Evolutionary conservation across 768 basidiomycete genomes (phyloP).

Genomic region (Glaciozyma martinii): DNA sequence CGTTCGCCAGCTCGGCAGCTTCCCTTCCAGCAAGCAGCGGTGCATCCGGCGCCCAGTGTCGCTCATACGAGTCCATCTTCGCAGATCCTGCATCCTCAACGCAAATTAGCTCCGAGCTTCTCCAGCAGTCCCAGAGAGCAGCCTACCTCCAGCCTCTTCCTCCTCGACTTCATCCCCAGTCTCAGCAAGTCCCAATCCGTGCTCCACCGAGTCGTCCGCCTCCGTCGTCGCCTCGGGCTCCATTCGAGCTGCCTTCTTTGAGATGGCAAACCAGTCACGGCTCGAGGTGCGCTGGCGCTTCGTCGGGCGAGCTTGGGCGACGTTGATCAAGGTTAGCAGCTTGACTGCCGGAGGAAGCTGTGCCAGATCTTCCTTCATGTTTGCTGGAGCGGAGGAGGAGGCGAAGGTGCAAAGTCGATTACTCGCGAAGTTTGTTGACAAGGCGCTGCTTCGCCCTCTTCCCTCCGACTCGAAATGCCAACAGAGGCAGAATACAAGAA

Average conservation of each 20-base stretch:
- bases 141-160: not conserved
- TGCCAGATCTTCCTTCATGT: slow-evolving; percentile 18
- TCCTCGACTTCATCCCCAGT: not conserved
- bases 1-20: not conserved
- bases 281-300: slow-evolving; percentile 10
- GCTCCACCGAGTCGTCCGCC: not conserved
- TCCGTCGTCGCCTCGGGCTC: not conserved
- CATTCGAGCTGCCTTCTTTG: slow-evolving; percentile 3
- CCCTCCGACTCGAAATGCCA: not conserved
- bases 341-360: slow-evolving; percentile 13
- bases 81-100: not conserved
- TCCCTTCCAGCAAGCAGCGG: not conserved
- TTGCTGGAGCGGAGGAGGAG: not conserved
- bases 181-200: not conserved
- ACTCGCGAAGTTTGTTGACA: no score
- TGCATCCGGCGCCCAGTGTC: not conserved
- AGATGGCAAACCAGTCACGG: slow-evolving; percentile 25
- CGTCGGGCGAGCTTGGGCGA: slow-evolving; percentile 18
- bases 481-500: not conserved
- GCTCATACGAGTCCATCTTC: slow-evolving; percentile 4
- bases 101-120: not conserved
- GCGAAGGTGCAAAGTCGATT: no score
- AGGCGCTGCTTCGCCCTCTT: no score
- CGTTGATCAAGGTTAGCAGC: slow-evolving; percentile 26
- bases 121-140: not conserved